These are phyloP conservation scores for Letharia lupina DNA, from an alignment of 495 filamentous ascomycete genomes.

Conservation along the genomic window DNA sequence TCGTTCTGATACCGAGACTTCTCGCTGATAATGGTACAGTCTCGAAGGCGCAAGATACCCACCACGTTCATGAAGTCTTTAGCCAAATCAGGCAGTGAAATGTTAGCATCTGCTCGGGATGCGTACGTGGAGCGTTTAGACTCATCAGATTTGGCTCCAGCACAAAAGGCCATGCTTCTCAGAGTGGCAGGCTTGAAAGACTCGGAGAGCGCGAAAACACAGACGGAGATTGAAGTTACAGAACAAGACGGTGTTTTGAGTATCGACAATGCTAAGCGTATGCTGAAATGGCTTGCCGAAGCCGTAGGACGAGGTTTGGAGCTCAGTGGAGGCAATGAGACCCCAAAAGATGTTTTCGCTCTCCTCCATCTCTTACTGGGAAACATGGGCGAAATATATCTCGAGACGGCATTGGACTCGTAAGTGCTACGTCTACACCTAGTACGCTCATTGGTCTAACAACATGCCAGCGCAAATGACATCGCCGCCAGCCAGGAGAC, in stretches of 20 bases:
- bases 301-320: constrained; percentile 89
- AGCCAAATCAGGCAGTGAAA: constrained; percentile 75
- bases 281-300: constrained; percentile 97
- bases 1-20: constrained; percentile 1
- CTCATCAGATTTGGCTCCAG: constrained; percentile 71
- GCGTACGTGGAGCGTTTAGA: constrained; percentile 79
- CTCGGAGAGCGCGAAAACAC: constrained; percentile 42
- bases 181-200: constrained; percentile 65
- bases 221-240: constrained; percentile 71
- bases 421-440: constrained; percentile 25
- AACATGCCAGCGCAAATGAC: constrained; percentile 49
- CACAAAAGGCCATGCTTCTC: constrained; percentile 79
- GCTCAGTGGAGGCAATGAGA: constrained; percentile 74
- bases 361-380: constrained; percentile 76
- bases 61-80: constrained; percentile 84
- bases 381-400: constrained; percentile 87
- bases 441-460: constrained; percentile 1
- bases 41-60: constrained; percentile 69
- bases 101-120: constrained; percentile 71
- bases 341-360: constrained; percentile 87
- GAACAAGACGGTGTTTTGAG: constrained; percentile 81
- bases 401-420: constrained; percentile 89
- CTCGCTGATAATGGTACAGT: constrained; percentile 27
- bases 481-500: constrained; percentile 65
- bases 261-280: constrained; percentile 80